Base-by-base conservation (phyloP, 2,329 filamentous ascomycete species). In the Nigrospora osmanthi region DNA sequence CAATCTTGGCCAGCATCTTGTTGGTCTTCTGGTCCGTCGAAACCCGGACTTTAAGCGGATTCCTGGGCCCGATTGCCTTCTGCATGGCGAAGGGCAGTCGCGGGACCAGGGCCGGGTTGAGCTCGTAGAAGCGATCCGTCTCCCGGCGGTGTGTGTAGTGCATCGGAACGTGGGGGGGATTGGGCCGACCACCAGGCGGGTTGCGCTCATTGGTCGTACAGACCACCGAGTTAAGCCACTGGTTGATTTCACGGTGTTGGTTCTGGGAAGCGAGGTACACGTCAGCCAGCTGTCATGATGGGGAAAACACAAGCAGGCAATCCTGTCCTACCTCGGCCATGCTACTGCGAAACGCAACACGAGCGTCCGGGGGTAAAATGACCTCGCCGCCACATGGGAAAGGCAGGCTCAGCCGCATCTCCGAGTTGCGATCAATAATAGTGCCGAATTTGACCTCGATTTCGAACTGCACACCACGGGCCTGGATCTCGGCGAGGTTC, bases 401-500 rank as follows among this genome's bases (percentile, higher is more conserved):
- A 6, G 80, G 79, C 11, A 90, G 66, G 11, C 76, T 69, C 23
- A 90, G 69, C n/a, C 88, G 77, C 39, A 82, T 73, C 46, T 84
- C 79, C 7, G 80, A 86, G 49, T 83, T 78, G 58, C 80, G 81
- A 61, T 88, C 83, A 46, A 91, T 78, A 13, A 97, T 73, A 23
- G 81, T 84, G 15, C 93, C 93, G 40, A 97, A 72, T 64, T 97
- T 97, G 11, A 89, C 93, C 67, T 98, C 93, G 44, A 98, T 87
- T 65, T 98, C 93, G 43, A 96, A 82, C 48, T 88, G 78, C 13
- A 89, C 83, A 7, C 80, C 81, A 14, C 78, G 74, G 42, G 76
- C 76, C 14, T 70, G 65, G 16, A 85, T 76, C 53, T 85, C 80
- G 31, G 75, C 75, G 34, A 82, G 72, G 52, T 87, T 80, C n/a